These are phyloP conservation scores for Isoetes engelmannii DNA, from an alignment of 83 land plant genomes.

Conservation along the genomic window DNA sequence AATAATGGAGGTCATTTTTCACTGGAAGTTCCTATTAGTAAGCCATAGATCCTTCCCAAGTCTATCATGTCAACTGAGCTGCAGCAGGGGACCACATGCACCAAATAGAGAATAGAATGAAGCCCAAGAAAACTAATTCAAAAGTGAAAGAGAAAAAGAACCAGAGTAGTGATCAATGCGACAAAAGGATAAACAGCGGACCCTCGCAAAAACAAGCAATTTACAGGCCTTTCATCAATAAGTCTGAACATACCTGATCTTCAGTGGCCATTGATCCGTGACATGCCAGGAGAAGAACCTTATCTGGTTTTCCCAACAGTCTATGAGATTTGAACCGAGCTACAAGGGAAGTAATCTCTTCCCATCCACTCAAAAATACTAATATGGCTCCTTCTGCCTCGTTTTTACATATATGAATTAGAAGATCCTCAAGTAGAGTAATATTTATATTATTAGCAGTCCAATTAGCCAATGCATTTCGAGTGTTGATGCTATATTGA, in stretches of 20 bases:
- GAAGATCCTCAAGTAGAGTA: constrained; percentile 70
- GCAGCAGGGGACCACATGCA: too few species aligned
- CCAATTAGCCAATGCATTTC: constrained; percentile 61
- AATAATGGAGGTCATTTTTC: too few species aligned
- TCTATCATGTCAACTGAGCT: too few species aligned
- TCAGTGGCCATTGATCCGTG: constrained; percentile 93
- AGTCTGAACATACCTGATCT: constrained; percentile 48
- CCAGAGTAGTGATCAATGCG: too few species aligned
- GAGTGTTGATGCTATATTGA: constrained; percentile 30
- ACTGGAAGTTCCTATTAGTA: too few species aligned
- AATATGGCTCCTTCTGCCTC: constrained; percentile 76
- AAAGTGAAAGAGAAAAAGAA: too few species aligned
- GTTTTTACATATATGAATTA: constrained; percentile 71
- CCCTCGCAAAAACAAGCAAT: too few species aligned
- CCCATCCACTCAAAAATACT: constrained; percentile 95
- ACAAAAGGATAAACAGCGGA: too few species aligned
- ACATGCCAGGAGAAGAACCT: constrained; percentile 61
- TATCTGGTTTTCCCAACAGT: constrained; percentile 62
- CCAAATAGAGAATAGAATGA: too few species aligned
- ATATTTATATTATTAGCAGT: constrained; percentile 64
- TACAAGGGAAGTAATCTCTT: constrained; percentile 75
- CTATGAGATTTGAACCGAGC: constrained; percentile 75
- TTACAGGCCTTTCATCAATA: background rate
- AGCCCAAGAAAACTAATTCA: too few species aligned
- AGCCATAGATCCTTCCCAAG: too few species aligned